Evolutionary conservation across 2,329 filamentous ascomycete genomes (phyloP).

Genomic region (Sclerotinia trifoliorum): DNA sequence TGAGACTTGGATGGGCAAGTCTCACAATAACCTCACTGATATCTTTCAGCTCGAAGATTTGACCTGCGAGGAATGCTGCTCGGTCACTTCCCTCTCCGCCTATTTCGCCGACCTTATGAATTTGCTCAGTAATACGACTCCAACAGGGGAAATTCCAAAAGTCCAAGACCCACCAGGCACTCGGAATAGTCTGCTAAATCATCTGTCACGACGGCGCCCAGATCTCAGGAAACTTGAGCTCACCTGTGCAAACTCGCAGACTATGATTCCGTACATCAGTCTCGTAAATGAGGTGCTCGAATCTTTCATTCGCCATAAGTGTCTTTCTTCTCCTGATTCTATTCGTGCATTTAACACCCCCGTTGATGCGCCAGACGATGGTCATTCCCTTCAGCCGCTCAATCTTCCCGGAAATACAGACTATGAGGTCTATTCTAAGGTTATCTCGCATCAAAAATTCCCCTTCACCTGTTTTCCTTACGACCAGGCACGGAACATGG

Average conservation of each 20-base stretch:
- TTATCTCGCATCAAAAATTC: background rate
- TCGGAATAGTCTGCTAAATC: background rate
- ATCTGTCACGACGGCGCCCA: background rate
- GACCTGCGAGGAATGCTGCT: background rate
- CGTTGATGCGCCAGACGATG: background rate
- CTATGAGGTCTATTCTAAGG: slow-evolving; percentile 1
- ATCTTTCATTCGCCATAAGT: background rate
- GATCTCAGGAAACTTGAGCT: slow-evolving; percentile 2
- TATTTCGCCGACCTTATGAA: slow-evolving; percentile 3
- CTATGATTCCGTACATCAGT: background rate
- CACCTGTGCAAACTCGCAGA: background rate
- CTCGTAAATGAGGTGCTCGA: slow-evolving; percentile 4
- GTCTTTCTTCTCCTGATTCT: background rate
- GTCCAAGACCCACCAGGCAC: background rate
- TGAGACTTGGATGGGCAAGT: background rate
- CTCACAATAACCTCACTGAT: background rate
- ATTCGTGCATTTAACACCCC: background rate
- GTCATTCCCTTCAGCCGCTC: background rate
- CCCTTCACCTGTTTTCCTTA: background rate
- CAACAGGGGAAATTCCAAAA: background rate
- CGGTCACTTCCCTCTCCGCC: background rate
- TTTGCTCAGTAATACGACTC: background rate
- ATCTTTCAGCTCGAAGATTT: background rate
- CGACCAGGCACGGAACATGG: background rate
- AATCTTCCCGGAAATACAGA: background rate